phyloP scores from a whole-genome alignment of 2,329 filamentous ascomycete species.

The Onygenales sp. region DNA sequence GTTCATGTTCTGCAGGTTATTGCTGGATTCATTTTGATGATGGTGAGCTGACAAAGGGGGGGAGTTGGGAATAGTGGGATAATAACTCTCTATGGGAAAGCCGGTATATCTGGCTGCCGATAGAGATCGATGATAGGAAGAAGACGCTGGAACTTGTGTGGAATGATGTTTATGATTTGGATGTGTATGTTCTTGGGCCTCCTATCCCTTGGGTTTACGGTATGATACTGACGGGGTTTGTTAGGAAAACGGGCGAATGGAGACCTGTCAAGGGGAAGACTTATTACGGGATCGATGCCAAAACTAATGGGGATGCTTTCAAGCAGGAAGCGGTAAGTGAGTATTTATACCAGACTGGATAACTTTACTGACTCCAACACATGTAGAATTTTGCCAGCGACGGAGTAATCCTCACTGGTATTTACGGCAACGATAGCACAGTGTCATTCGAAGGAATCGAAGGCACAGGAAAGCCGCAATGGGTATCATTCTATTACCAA shows the following conservation, averaged over 20 bases:
- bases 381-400: slow-evolving; percentile 38
- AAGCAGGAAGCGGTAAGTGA: slow-evolving; percentile 41
- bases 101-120: slow-evolving; percentile 49
- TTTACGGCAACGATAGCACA: slow-evolving; percentile 47
- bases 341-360: neutral
- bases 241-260: slow-evolving; percentile 39
- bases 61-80: slow-evolving; percentile 33
- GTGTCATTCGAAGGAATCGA: slow-evolving; percentile 42
- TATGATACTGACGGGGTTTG: neutral
- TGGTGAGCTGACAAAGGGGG: neutral
- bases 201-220: neutral
- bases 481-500: slow-evolving; percentile 51
- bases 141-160: slow-evolving; percentile 43
- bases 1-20: neutral
- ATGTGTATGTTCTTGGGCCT: slow-evolving; percentile 27
- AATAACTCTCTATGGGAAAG: slow-evolving; percentile 48
- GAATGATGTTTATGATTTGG: slow-evolving; percentile 48
- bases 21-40: neutral
- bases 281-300: slow-evolving; percentile 40
- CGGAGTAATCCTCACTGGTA: slow-evolving; percentile 42
- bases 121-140: slow-evolving; percentile 43
- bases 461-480: slow-evolving; percentile 44
- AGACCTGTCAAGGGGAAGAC: slow-evolving; percentile 38
- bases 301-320: slow-evolving; percentile 39
- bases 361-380: neutral